These are phyloP conservation scores for Fusarium nygamai DNA, from an alignment of 2,329 filamentous ascomycete species.

Conservation along the genomic window DNA sequence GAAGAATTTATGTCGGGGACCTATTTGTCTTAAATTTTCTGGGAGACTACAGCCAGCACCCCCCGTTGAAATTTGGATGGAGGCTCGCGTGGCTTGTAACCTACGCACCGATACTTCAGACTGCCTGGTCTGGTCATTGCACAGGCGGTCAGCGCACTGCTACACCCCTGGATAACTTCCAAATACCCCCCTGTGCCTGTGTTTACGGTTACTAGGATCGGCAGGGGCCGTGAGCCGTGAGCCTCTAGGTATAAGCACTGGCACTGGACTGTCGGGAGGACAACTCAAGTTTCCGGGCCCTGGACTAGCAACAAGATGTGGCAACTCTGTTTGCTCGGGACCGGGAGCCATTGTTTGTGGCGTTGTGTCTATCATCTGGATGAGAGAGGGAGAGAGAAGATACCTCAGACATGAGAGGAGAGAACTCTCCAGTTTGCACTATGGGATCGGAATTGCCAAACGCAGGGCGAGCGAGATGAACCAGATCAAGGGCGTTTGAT, in stretches of 20 bases:
- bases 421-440: not conserved
- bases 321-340: constrained; percentile 27
- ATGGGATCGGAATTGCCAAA: constrained; percentile 22
- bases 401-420: constrained; percentile 1
- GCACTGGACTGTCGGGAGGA: constrained; percentile 16
- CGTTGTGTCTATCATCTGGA: not conserved
- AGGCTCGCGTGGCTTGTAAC: constrained; percentile 33
- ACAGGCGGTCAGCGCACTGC: constrained; percentile 33
- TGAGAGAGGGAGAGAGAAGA: not conserved
- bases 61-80: constrained; percentile 33
- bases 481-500: constrained; percentile 38
- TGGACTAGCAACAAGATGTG: constrained; percentile 18
- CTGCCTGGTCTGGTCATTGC: constrained; percentile 33
- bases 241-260: constrained; percentile 31
- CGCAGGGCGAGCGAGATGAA: constrained; percentile 40
- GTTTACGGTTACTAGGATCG: constrained; percentile 40
- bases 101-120: constrained; percentile 30
- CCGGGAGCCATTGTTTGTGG: constrained; percentile 21
- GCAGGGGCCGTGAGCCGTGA: constrained; percentile 41
- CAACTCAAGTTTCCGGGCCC: constrained; percentile 30
- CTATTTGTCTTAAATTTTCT: constrained; percentile 39
- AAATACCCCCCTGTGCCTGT: constrained; percentile 33
- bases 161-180: constrained; percentile 33
- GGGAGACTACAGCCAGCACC: constrained; percentile 6
- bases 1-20: constrained; percentile 34